Base-by-base conservation (phyloP, 2,329 filamentous ascomycete species). In the Fusarium fracticaudum region DNA sequence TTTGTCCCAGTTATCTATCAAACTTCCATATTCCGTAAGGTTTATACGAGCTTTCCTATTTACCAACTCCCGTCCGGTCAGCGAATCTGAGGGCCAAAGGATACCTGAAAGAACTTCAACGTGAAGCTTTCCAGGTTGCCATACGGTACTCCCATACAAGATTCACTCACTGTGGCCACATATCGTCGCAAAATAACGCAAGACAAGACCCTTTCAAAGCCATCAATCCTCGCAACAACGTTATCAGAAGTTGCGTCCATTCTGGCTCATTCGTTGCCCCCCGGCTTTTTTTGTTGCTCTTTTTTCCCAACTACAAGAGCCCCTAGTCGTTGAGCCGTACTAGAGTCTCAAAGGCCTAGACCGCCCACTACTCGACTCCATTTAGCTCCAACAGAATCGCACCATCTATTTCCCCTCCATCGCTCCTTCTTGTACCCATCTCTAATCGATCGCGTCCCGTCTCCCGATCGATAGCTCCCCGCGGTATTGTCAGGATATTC, bases 331-430 rank as follows among this genome's bases (percentile, higher is more conserved):
- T 62, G 66, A 61, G 64, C 59, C 53, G 43, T 59, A 57, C 68
- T 62, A 67, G 63, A 74, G 60, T 63, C 53, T 53, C 60, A 60
- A 71, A 62, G 66, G 74, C 60, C 75, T 76, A 78, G 76, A 77
- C 76, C 76, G 73, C 74, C 69, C 72, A 67, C 68, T 76, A 54
- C 69, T 68, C 58, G 74, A 72, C 73, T 73, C 66, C 68, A 63
- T 77, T 71, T 78, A 76, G 74, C 70, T 76, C 69, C 68, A 64
- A 75, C 77, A 65, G 41, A 79, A 78, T 78, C 77, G 77, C 77
- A 76, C 77, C 76, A 78, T 75, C 67, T 67, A 41, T 61, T 74
- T 62, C 75, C 76, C 74, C 72, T 78, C 77, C 69, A 78, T 78
- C 63, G 55, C 68, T 75, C 50, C 59, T 64, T 69, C 41, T 70